Evolutionary conservation across 2,329 filamentous ascomycete genomes (phyloP).

Genomic region (Sporothrix euskadiensis): DNA sequence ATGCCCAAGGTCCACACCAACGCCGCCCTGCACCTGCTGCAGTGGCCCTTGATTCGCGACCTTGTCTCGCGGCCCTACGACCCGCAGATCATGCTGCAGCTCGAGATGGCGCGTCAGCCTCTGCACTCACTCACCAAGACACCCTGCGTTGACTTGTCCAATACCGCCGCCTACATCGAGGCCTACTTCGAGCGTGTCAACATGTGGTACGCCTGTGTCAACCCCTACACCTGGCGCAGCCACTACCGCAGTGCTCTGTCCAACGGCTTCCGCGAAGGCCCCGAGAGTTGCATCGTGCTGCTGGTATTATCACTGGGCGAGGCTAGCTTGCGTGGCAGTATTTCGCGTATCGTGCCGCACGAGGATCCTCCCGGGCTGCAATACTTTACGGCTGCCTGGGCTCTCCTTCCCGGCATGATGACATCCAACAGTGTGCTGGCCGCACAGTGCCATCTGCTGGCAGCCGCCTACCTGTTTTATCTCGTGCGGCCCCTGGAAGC

Average conservation of each 20-base stretch:
- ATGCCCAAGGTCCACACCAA: conserved; percentile 86
- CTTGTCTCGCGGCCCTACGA: conserved; percentile 76
- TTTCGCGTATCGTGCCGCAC: conserved; percentile 67
- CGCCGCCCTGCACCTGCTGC: conserved; percentile 73
- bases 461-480: conserved; percentile 80
- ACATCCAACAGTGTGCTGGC: conserved; percentile 75
- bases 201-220: conserved; percentile 83
- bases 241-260: conserved; percentile 75
- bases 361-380: conserved; percentile 73
- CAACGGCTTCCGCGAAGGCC: conserved; percentile 73
- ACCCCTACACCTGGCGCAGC: conserved; percentile 75
- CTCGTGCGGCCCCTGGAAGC: conserved; percentile 79
- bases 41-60: conserved; percentile 78
- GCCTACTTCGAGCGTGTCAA: conserved; percentile 81
- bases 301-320: conserved; percentile 76
- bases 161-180: conserved; percentile 72
- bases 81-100: conserved; percentile 75
- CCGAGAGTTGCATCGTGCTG: conserved; percentile 79
- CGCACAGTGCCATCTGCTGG: conserved; percentile 77
- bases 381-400: conserved; percentile 81
- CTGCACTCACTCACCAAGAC: conserved; percentile 66
- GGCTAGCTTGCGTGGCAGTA: conserved; percentile 73
- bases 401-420: conserved; percentile 74
- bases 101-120: conserved; percentile 79
- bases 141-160: conserved; percentile 69